Evolutionary conservation across 1,284 basidiomycete genomes (phyloP), one percentile per base, ranked within the genome.

Genomic region (Mycena sp.): DNA sequence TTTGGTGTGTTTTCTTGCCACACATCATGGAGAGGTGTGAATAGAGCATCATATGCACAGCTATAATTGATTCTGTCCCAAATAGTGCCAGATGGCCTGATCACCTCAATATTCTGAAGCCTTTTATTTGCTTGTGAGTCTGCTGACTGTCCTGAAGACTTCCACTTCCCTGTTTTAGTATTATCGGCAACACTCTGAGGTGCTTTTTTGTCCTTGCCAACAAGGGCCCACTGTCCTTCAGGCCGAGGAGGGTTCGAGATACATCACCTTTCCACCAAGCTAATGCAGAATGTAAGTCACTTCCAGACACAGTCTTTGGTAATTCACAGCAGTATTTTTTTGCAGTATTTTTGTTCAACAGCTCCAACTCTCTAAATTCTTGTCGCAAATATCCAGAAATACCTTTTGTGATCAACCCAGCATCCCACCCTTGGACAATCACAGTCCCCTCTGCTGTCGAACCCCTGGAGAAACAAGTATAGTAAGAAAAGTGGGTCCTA

Each of bases 401-500:
- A 9, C 70, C 69, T 2, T 67, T 53, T 21, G 48, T 63, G 5
- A 76, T 62, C 29, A 67, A 66, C 0, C 4, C 16, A 10, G 19
- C 6, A 43, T 69, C 56, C 49, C 72, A 71, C 2, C 59, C 58
- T 29, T 72, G 69, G 1, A 76, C 4, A 6, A 81, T 76, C 0
- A 78, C 19, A 12, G 78, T 81, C 0, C 74, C 74, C 1, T 52
- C 70, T 16, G 73, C 65, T 12, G 56, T 67, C 5, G 74, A 56
- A 46, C 78, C 73, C 26, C 74, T 40, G 1, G 79, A 82, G 2
- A 81, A 56, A 41, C 68, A 69, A 11, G 78, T 80, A 53, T 81
- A 82, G 44, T 74, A 71, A 16, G 73, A 73, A 41, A 74, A 73
- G 68, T 77, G 76, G 30, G 45, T 67, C 32, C 54, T 41, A 48